These are phyloP conservation scores for Talaromyces stipitatus DNA, from an alignment of 495 filamentous ascomycete species.

Conservation along the genomic window DNA sequence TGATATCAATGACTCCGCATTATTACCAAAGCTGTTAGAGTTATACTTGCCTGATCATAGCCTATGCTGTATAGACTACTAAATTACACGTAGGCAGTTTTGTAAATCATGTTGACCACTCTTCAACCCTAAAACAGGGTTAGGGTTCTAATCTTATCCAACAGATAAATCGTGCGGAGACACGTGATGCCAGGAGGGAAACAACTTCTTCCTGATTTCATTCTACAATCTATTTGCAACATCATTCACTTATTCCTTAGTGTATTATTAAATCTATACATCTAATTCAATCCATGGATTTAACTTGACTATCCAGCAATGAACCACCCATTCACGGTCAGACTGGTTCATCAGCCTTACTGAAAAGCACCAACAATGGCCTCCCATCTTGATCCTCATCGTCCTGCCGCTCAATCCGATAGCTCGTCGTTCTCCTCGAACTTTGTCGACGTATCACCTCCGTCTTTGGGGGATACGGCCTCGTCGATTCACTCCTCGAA, in stretches of 20 bases:
- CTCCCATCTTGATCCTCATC: neutral
- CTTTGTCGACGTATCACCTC: neutral
- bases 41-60: too few species aligned
- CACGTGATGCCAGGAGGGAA: too few species aligned
- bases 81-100: too few species aligned
- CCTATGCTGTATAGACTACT: too few species aligned
- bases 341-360: neutral
- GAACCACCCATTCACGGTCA: neutral
- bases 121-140: too few species aligned
- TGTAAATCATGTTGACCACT: too few species aligned
- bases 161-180: too few species aligned
- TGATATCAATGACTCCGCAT: too few species aligned
- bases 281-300: neutral
- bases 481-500: neutral
- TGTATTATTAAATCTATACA: neutral
- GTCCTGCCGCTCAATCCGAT: neutral
- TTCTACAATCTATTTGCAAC: neutral
- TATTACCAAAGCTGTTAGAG: too few species aligned
- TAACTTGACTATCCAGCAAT: neutral
- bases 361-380: neutral
- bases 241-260: neutral
- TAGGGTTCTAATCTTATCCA: too few species aligned
- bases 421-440: conserved; percentile 1
- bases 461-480: neutral
- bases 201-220: too few species aligned